A percentile compares a stretch with the other conserved stretches of the same genome.
These are phyloP conservation scores for Thelephora aurantiotincta DNA, from an alignment of 768 basidiomycete species.

Conservation along the genomic window DNA sequence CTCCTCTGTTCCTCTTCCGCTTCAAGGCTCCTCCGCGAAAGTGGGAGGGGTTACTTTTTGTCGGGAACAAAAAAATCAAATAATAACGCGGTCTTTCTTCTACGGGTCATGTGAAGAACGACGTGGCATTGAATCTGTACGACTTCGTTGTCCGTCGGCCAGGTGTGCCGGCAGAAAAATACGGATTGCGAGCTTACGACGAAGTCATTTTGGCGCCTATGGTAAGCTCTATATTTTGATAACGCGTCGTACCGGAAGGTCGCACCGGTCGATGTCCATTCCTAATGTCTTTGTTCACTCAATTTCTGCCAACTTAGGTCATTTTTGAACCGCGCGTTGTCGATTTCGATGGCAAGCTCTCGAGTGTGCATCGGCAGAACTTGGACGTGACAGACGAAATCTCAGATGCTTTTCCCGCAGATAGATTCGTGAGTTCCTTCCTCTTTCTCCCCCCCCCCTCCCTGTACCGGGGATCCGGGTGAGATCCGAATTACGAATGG, in stretches of 20 bases:
- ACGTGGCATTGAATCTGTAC: conserved; percentile 81
- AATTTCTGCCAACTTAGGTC: conserved; percentile 33
- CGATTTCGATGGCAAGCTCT: conserved; percentile 70
- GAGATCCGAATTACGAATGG: background rate
- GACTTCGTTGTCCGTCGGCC: conserved; percentile 81
- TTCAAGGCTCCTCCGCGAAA: background rate
- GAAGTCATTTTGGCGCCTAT: conserved; percentile 92
- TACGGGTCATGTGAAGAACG: conserved; percentile 35
- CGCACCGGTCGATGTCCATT: too few relatives aligned
- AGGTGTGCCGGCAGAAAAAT: conserved; percentile 68
- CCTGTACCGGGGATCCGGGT: background rate
- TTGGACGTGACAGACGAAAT: conserved; percentile 67
- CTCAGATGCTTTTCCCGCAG: conserved; percentile 20
- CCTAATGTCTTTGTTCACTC: background rate
- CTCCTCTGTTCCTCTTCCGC: background rate
- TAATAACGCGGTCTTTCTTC: background rate
- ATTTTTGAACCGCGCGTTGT: conserved; percentile 90
- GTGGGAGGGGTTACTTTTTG: background rate
- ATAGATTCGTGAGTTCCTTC: conserved; percentile 24
- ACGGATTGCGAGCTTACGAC: conserved; percentile 83
- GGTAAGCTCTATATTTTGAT: conserved; percentile 29
- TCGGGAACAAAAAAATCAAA: too few relatives aligned
- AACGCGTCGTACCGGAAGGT: too few relatives aligned
- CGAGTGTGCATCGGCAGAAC: conserved; percentile 32
- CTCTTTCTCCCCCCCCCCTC: conserved; percentile 1